These are phyloP conservation scores for Cavenderia fasciculata DNA, from an alignment of 78 protist genomes.

Conservation along the genomic window DNA sequence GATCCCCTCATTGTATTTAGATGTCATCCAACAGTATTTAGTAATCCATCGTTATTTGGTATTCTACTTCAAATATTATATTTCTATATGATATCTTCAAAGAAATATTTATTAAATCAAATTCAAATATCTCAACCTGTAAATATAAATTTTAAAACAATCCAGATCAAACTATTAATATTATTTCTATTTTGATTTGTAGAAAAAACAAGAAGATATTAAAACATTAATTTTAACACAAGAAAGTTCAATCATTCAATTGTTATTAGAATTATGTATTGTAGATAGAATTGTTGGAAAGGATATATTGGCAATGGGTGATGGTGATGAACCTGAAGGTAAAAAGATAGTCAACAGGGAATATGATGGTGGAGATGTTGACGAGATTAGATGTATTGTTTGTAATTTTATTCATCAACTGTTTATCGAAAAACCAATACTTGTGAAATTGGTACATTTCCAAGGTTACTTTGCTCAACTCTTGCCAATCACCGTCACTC, in stretches of 20 bases:
- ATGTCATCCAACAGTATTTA: constrained; percentile 48
- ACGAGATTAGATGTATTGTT: constrained; percentile 51
- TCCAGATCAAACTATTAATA: neutral
- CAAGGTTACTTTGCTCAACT: constrained; percentile 49
- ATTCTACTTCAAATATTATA: constrained; percentile 48
- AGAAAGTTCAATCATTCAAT: constrained; percentile 68
- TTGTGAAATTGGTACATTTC: constrained; percentile 55
- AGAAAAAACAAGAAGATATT: constrained; percentile 42
- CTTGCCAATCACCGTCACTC: constrained; percentile 53
- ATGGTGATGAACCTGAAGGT: neutral
- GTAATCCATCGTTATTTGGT: constrained; percentile 53
- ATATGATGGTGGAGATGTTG: constrained; percentile 29
- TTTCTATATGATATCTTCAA: constrained; percentile 56
- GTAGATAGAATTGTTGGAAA: neutral
- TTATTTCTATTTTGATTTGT: neutral
- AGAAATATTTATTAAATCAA: constrained; percentile 56
- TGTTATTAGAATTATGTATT: constrained; percentile 60
- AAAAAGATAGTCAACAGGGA: neutral
- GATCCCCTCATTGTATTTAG: constrained; percentile 62
- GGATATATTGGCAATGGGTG: neutral
- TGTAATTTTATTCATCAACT: constrained; percentile 68
- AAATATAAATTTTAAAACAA: neutral
- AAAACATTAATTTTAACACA: constrained; percentile 64
- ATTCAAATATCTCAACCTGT: neutral
- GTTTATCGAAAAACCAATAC: constrained; percentile 67